phyloP scores from a whole-genome alignment of 2,329 filamentous ascomycete species.

The Arthrobotrys conoides region DNA sequence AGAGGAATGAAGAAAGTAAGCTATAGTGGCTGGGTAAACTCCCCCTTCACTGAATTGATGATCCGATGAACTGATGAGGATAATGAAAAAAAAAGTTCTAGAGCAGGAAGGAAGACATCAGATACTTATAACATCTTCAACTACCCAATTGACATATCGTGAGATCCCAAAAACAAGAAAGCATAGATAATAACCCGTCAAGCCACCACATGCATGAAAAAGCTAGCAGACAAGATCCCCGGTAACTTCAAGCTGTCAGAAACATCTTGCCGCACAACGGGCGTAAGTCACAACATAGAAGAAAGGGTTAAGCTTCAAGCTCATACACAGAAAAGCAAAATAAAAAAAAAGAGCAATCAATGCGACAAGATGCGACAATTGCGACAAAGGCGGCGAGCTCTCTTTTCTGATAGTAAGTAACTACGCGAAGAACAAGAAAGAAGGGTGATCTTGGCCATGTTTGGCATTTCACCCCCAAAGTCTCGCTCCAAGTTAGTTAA shows the following conservation, averaged over 20 bases:
- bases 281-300: too few relatives aligned
- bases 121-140: constrained; percentile 25
- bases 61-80: constrained; percentile 28
- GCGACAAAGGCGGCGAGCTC: constrained; percentile 10
- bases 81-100: constrained; percentile 21
- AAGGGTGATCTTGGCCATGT: constrained; percentile 10
- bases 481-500: too few relatives aligned
- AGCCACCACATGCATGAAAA: constrained; percentile 3
- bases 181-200: not conserved
- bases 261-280: constrained; percentile 25
- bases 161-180: not conserved
- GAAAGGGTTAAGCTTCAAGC: not conserved
- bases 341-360: constrained; percentile 1
- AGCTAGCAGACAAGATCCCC: not conserved
- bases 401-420: not conserved
- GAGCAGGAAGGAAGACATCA: constrained; percentile 17
- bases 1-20: not conserved
- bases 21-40: not conserved
- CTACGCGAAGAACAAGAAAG: not conserved
- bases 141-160: constrained; percentile 6
- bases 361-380: not conserved
- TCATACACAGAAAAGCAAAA: constrained; percentile 12
- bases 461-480: constrained; percentile 13
- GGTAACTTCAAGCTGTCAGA: not conserved
- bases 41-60: constrained; percentile 8